Percentiles rank a stretch among this genome's conserved stretches.
These are phyloP conservation scores for Populus hybrid DNA, from an alignment of 441 rosid genomes.

Conservation along the genomic window DNA sequence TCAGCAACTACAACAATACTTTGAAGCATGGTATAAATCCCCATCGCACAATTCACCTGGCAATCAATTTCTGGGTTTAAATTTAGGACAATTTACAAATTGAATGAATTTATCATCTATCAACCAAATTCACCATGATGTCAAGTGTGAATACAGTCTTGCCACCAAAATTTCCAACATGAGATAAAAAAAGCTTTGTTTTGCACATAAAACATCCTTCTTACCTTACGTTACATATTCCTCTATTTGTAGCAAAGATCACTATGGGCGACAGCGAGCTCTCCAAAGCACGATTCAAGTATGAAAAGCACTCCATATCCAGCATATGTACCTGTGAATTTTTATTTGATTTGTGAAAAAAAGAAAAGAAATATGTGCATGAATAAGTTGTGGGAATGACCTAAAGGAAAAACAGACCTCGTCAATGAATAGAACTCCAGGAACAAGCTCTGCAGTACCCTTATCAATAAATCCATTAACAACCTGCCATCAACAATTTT, in stretches of 20 bases:
- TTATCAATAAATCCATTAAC: constrained; percentile 94
- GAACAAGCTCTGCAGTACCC: constrained; percentile 96
- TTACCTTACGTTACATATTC: constrained; percentile 92
- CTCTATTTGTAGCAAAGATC: constrained; percentile 96
- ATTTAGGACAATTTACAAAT: neutral
- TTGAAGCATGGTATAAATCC: neutral
- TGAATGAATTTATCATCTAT: neutral
- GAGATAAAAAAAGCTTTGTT: neutral
- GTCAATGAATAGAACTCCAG: constrained; percentile 93
- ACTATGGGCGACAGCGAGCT: constrained; percentile 94
- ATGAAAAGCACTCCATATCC: constrained; percentile 98
- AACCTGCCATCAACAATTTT: constrained; percentile 48
- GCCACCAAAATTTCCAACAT: neutral
- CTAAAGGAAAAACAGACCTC: constrained; percentile 49
- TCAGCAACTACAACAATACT: neutral
- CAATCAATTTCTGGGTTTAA: neutral
- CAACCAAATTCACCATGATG: neutral
- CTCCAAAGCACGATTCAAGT: constrained; percentile 94
- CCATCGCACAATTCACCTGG: neutral
- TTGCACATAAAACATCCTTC: constrained; percentile 8
- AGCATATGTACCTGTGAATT: constrained; percentile 87
- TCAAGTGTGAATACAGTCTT: neutral
- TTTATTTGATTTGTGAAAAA: constrained; percentile 10
- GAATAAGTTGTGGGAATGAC: neutral
- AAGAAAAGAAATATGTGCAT: neutral